These are phyloP conservation scores for Chaetomium fimeti DNA, from an alignment of 495 filamentous ascomycete genomes.

Conservation along the genomic window DNA sequence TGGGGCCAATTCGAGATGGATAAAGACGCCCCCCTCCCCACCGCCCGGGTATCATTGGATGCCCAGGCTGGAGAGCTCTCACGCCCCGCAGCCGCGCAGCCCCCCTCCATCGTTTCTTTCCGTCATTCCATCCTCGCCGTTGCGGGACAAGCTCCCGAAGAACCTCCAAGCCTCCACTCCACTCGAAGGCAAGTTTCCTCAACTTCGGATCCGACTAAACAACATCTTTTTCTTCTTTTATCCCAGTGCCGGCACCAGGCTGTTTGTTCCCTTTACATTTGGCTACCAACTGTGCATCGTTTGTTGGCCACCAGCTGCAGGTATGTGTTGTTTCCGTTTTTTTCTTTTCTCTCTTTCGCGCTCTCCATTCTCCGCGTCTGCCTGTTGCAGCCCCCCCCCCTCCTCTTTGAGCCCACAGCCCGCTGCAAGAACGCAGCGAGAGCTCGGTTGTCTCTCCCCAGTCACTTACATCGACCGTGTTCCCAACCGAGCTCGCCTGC, in stretches of 20 bases:
- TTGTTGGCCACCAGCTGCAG: neutral
- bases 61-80: neutral
- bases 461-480: slow-evolving; percentile 11
- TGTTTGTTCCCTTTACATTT: neutral
- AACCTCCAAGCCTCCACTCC: neutral
- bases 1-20: no score
- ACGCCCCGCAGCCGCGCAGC: slow-evolving; percentile 6
- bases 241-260: neutral
- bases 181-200: neutral
- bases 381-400: neutral
- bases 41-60: neutral
- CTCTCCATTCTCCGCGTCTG: neutral
- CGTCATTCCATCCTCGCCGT: slow-evolving; percentile 3
- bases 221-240: neutral
- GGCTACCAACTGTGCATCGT: neutral
- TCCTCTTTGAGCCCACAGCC: neutral
- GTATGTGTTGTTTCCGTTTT: neutral
- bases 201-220: neutral
- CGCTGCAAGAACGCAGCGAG: neutral
- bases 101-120: slow-evolving; percentile 1
- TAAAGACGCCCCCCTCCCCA: slow-evolving; percentile 10
- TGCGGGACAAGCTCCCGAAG: neutral
- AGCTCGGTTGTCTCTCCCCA: neutral
- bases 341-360: neutral
- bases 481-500: neutral